Evolutionary conservation across 768 basidiomycete genomes (phyloP), one percentile per base, ranked within the genome.

Genomic region (Pulveroboletus sp.): DNA sequence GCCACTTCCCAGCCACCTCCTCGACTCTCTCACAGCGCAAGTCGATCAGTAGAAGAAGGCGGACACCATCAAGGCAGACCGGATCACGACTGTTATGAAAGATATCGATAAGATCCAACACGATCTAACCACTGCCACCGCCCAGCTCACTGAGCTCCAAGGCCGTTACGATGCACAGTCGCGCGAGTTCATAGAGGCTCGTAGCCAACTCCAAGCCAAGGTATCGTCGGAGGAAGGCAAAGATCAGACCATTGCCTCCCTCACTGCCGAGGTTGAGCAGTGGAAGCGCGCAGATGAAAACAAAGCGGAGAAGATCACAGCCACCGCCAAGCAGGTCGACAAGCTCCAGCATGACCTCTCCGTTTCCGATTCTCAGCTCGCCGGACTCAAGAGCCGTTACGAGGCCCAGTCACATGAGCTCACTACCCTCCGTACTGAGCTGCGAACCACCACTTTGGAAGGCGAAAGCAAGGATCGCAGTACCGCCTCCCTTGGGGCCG

Each of bases 101-200:
- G n/a, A n/a, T n/a, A n/a, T 37, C 12, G 27, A 32, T 13, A 24
- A 33, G 11, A 41, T 54, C 27, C 25, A 44, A 17, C 11, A 21
- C 5, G 34, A 47, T 9, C 8, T 43, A 2, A 17, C 37, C 1
- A 37, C 45, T 24, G 38, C 23, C 37, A 27, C 35, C 2, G 27
- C 34, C 8, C 41, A 42, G 7, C 19, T 49, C 31, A 11, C 43
- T 4, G 47, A 49, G 8, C 29, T 54, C 5, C 43, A 45, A 6
- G 9, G 2, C 6, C 43, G 51, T 12, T 55, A 39, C 12, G 32
- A 34, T 12, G n/a, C n/a, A 6, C 53, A 45, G n/a, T 54, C 54
- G 3, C 21, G 27, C 8, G 36, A 53, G 23, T 9, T 52, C n/a
- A 14, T 19, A 1, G 5, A 33, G 10, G 4, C 31, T n/a, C 42